Base-by-base conservation (phyloP, 805 yeast species). In the Wickerhamiella vanderwaltii region DNA sequence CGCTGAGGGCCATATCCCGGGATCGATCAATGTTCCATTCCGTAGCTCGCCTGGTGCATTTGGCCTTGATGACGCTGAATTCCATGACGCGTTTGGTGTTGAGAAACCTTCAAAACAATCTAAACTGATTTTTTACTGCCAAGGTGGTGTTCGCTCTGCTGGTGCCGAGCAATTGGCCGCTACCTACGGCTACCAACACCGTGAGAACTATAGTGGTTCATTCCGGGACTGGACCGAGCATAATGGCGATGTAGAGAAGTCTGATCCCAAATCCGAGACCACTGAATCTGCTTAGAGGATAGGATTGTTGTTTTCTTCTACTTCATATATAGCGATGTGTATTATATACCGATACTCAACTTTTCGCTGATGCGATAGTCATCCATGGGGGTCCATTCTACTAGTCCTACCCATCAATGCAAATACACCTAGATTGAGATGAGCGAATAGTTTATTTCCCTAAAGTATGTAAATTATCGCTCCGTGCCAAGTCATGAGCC, bases 41-140 rank as follows among this genome's bases (percentile, higher is more conserved):
- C 85, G 85, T 56, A 75, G 91, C 4, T 73, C 87, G 9, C 97
- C 97, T 0, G 94, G 95, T 16, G 97, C 97, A 0, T 68, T 88
- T 46, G 85, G 83, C 37, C 71, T 88, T 38, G 62, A 77, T 1
- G 69, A 71, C 5, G 94, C 82, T 42, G 94, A 83, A 50, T 88
- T 91, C 55, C 71, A 75, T 53, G 82, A 80, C 28, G 67, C 73
- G 35, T 85, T 87, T 64, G 88, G 93, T 11, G 77, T 86, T 54
- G 68, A 67, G 11, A 88, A 88, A 65, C 98, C 98, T 2, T 51
- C 63, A 5, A 60, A 65, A 36, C 77, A 75, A 39, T 73, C 80
- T 56, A 82, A 83, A 50, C 67, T 88, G 56, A 72, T 88, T 31
- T 87, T 88, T 63, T 87, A 87, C 64, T 88, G 98, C 63, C 73